Evolutionary conservation across 306 rosid genomes (phyloP).

Genomic region (Quercus bicolor): DNA sequence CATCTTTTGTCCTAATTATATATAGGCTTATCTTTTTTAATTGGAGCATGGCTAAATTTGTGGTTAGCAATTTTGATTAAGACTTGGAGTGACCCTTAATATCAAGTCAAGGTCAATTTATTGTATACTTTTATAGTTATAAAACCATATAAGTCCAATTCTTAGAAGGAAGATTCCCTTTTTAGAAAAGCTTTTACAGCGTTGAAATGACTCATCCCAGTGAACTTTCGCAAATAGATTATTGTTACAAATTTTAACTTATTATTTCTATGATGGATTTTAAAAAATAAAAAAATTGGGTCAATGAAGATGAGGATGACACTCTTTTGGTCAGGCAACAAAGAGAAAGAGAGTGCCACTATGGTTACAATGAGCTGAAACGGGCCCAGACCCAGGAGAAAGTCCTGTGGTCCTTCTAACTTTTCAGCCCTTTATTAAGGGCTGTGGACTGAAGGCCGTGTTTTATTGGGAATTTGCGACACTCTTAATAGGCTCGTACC

Average conservation of each 20-base stretch:
- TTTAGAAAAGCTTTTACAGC: background rate
- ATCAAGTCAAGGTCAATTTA: conserved; percentile 24
- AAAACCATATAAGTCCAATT: background rate
- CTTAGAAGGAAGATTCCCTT: background rate
- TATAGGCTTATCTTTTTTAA: background rate
- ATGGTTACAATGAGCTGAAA: background rate
- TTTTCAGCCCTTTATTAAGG: background rate
- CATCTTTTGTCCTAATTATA: conserved; percentile 11
- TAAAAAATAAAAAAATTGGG: no score
- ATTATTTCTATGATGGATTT: no score
- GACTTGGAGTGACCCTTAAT: background rate
- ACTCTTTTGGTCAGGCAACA: no score
- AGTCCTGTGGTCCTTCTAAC: background rate
- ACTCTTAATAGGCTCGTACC: background rate
- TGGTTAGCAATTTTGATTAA: background rate
- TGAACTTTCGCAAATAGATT: no score
- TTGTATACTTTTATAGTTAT: background rate
- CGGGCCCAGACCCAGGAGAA: background rate
- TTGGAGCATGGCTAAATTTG: background rate
- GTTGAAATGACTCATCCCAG: background rate
- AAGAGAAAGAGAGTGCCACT: background rate
- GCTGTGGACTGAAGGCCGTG: background rate
- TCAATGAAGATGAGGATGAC: background rate
- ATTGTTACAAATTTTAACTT: no score
- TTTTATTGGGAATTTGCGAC: background rate